phyloP scores from a whole-genome alignment of 257 asterid species.

The Solanum boliviense region DNA sequence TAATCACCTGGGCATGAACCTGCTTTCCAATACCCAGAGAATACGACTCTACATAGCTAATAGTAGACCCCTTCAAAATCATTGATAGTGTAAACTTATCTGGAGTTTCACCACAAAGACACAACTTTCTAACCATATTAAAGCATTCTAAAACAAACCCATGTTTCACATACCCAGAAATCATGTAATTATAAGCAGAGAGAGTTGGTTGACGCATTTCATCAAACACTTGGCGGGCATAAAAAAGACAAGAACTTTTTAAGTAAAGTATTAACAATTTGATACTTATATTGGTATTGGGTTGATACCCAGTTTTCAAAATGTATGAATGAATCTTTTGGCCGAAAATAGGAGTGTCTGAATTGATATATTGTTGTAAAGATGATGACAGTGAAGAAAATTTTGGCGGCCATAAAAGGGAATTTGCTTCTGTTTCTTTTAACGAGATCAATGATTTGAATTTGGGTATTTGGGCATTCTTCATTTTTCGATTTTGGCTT shows the following conservation, averaged over 20 bases:
- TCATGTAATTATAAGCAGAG: constrained; percentile 74
- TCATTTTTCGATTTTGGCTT: background rate
- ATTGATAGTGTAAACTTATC: constrained; percentile 66
- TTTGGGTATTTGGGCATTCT: background rate
- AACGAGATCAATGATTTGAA: background rate
- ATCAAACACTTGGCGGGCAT: constrained; percentile 66
- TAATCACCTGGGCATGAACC: constrained; percentile 58
- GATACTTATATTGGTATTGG: constrained; percentile 59
- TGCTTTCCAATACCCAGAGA: constrained; percentile 20
- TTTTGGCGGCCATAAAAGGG: constrained; percentile 9
- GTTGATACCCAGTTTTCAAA: constrained; percentile 52
- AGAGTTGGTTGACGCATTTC: constrained; percentile 64
- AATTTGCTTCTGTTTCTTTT: background rate
- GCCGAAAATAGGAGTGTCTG: constrained; percentile 58
- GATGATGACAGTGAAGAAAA: constrained; percentile 28
- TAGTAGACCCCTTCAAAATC: constrained; percentile 63
- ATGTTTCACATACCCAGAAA: constrained; percentile 50
- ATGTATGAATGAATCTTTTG: constrained; percentile 71
- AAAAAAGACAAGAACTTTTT: constrained; percentile 33
- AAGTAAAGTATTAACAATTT: constrained; percentile 50
- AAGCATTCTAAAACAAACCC: constrained; percentile 34
- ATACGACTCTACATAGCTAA: constrained; percentile 7
- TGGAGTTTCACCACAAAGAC: constrained; percentile 36
- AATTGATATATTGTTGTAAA: constrained; percentile 54
- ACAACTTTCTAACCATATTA: constrained; percentile 45